Percentiles rank a stretch among this genome's conserved stretches.
Conservation (phyloP, 2,329 filamentous ascomycete species). For the Trichoderma sp. region DNA sequence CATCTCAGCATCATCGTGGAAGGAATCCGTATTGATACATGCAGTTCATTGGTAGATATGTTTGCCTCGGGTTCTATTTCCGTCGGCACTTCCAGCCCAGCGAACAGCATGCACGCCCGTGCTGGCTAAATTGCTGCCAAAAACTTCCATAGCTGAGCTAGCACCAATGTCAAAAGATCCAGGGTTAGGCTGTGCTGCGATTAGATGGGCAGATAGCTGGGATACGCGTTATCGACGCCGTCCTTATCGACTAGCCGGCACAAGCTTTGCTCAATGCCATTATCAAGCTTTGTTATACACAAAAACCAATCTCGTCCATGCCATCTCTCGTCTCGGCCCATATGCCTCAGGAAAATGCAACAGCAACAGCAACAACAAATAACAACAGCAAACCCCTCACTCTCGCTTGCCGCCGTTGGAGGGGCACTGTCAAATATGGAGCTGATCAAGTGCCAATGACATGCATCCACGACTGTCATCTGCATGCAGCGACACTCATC, state of each 20-base stretch:
- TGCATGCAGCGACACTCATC: conserved; percentile 20
- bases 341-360: background rate
- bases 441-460: conserved; percentile 21
- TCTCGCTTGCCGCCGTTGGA: conserved; percentile 18
- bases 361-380: background rate
- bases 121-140: background rate
- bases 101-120: background rate
- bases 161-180: background rate
- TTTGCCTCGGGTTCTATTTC: background rate
- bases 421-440: conserved; percentile 16
- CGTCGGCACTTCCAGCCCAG: background rate
- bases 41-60: background rate
- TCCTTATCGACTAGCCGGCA: conserved; percentile 10
- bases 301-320: background rate
- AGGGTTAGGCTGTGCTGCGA: background rate
- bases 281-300: conserved; percentile 15
- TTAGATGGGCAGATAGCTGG: background rate
- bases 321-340: background rate
- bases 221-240: background rate
- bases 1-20: background rate
- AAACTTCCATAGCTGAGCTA: background rate
- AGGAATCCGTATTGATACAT: background rate
- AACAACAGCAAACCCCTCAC: conserved; percentile 14
- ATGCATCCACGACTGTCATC: conserved; percentile 21
- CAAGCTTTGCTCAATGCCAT: background rate